Evolutionary conservation across 2,329 filamentous ascomycete species (phyloP).

Genomic region (Cercospora sp.): DNA sequence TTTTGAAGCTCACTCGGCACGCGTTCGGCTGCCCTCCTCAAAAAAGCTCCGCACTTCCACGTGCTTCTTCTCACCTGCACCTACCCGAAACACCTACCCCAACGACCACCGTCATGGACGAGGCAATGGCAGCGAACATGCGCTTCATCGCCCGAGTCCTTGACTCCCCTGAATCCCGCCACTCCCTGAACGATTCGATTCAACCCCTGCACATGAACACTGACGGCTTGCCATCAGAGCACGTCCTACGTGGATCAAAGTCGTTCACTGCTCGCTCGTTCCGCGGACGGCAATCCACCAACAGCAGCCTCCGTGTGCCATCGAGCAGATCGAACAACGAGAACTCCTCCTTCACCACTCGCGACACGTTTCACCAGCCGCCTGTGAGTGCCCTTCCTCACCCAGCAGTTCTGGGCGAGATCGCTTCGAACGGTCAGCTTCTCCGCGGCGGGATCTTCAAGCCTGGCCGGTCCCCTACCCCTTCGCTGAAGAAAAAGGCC

Average conservation of each 20-base stretch:
- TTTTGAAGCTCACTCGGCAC: conserved; percentile 17
- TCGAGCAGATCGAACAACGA: conserved; percentile 36
- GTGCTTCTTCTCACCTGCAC: conserved; percentile 5
- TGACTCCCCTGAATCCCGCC: conserved; percentile 1
- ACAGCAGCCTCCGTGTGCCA: conserved; percentile 33
- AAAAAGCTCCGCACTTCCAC: not conserved
- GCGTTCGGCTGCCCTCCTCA: not conserved
- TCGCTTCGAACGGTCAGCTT: conserved; percentile 37
- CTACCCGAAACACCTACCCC: conserved; percentile 1
- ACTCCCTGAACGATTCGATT: not conserved
- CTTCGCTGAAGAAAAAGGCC: conserved; percentile 52
- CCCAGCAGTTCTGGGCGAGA: conserved; percentile 36
- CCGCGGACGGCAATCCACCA: conserved; percentile 35
- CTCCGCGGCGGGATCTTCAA: conserved; percentile 28
- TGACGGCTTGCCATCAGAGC: conserved; percentile 36
- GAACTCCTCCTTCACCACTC: conserved; percentile 31
- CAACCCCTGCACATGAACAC: conserved; percentile 5
- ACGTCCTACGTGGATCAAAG: conserved; percentile 41
- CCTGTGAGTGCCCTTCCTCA: conserved; percentile 15
- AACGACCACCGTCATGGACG: conserved; percentile 11
- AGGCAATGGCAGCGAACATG: conserved; percentile 6
- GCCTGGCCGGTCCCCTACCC: conserved; percentile 47
- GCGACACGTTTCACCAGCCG: conserved; percentile 24
- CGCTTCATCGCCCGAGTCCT: conserved; percentile 13
- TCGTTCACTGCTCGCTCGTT: conserved; percentile 41